Evolutionary conservation across 768 basidiomycete species (phyloP).

Genomic region (Suillus bovinus): DNA sequence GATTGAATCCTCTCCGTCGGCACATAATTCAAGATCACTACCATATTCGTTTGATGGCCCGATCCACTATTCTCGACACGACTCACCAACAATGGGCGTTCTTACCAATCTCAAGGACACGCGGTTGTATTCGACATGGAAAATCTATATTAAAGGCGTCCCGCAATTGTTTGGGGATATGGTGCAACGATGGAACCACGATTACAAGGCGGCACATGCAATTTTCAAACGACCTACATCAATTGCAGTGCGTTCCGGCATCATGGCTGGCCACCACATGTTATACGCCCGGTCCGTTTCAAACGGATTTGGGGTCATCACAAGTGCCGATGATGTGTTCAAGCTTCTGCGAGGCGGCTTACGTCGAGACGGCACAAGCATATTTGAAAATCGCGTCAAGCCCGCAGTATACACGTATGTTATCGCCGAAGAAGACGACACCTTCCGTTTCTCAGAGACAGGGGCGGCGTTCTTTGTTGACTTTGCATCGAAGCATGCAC

Average conservation of each 20-base stretch:
- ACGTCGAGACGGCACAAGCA: slow-evolving; percentile 16
- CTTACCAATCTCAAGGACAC: slow-evolving; percentile 61
- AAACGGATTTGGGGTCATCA: slow-evolving; percentile 64
- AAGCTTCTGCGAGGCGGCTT: slow-evolving; percentile 51
- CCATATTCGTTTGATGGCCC: slow-evolving; percentile 76
- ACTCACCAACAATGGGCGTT: slow-evolving; percentile 66
- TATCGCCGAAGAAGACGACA: slow-evolving; percentile 72
- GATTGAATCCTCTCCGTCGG: slow-evolving; percentile 58
- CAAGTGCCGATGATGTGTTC: slow-evolving; percentile 47
- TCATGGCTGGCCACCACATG: slow-evolving; percentile 72
- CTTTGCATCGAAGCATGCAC: slow-evolving; percentile 83
- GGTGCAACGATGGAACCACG: slow-evolving; percentile 64
- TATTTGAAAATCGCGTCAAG: slow-evolving; percentile 55
- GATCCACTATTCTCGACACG: slow-evolving; percentile 68
- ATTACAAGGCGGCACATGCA: slow-evolving; percentile 68
- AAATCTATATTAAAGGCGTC: slow-evolving; percentile 62
- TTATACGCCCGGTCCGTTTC: slow-evolving; percentile 67
- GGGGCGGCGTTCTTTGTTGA: slow-evolving; percentile 87
- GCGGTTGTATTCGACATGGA: slow-evolving; percentile 80
- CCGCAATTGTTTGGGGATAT: slow-evolving; percentile 58
- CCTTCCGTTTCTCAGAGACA: slow-evolving; percentile 83
- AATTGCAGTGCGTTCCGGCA: slow-evolving; percentile 63
- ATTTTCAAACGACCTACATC: slow-evolving; percentile 67
- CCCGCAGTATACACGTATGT: slow-evolving; percentile 87
- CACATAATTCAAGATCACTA: slow-evolving; percentile 37